Percentiles rank a stretch among this genome's conserved stretches.
phyloP scores from a whole-genome alignment of 176 grass and related monocot genomes.

The Rhipidocladum racemiflorum region DNA sequence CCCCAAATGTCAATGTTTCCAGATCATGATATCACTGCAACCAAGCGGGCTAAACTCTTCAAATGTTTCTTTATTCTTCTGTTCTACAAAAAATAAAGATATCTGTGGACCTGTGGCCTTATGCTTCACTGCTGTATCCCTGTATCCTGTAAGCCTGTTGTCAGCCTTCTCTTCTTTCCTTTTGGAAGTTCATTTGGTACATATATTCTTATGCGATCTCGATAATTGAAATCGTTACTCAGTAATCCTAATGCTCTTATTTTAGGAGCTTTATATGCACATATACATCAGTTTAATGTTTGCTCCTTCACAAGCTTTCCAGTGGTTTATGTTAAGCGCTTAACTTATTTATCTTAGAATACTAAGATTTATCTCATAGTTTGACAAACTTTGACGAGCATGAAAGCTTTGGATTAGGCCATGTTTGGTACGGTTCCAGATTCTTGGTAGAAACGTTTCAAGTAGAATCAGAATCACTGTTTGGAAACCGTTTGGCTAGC shows the following conservation, averaged over 20 bases:
- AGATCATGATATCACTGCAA: neutral
- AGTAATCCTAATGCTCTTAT: neutral
- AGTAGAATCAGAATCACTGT: no score
- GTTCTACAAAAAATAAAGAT: constrained; percentile 32
- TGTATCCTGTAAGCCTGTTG: neutral
- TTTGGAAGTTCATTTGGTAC: neutral
- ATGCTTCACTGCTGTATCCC: neutral
- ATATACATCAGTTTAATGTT: neutral
- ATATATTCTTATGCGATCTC: neutral
- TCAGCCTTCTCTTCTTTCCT: neutral
- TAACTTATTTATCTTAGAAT: neutral
- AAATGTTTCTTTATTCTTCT: constrained; percentile 8
- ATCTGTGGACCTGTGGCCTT: neutral
- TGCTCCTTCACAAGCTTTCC: neutral
- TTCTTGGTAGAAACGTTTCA: no score
- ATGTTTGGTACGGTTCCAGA: no score
- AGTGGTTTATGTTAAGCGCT: neutral
- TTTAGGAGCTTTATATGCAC: neutral
- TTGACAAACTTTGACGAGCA: neutral
- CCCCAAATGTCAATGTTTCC: neutral
- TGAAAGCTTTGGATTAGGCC: neutral
- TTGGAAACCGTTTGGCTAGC: no score
- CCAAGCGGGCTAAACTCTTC: neutral
- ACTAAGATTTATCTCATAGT: neutral
- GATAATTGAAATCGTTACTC: neutral